Percentiles rank a stretch among this genome's conserved stretches.
Evolutionary conservation across 2,329 filamentous ascomycete species (phyloP).

Genomic region (Purpureocillium takamizusanense): DNA sequence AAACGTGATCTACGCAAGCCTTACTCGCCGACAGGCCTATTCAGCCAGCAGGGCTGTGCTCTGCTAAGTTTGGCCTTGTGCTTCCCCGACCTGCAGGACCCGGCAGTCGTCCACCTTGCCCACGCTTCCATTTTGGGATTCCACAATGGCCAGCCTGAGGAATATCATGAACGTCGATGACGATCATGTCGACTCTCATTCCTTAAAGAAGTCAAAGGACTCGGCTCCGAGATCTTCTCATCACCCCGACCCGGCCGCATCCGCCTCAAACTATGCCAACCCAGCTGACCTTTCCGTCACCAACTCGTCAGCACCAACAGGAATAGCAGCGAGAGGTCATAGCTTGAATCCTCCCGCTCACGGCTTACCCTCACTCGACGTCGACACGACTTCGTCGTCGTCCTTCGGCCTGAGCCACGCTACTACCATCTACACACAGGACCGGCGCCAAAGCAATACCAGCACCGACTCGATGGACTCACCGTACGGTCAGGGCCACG

Average conservation of each 20-base stretch:
- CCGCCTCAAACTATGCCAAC: constrained; percentile 29
- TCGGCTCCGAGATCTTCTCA: constrained; percentile 24
- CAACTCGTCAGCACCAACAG: constrained; percentile 19
- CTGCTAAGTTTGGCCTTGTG: constrained; percentile 33
- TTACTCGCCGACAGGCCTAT: constrained; percentile 12
- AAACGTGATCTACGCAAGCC: constrained; percentile 21
- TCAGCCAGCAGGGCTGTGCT: constrained; percentile 34
- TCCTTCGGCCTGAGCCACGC: constrained; percentile 16
- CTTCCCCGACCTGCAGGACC: constrained; percentile 13
- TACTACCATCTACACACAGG: constrained; percentile 8
- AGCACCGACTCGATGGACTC: constrained; percentile 42
- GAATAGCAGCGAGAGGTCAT: constrained; percentile 21
- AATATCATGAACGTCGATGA: constrained; percentile 50
- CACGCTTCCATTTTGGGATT: constrained; percentile 29
- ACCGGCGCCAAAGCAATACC: constrained; percentile 33
- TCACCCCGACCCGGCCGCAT: constrained; percentile 22
- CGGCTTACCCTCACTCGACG: constrained; percentile 15
- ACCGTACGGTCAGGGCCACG: constrained; percentile 15
- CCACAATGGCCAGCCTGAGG: constrained; percentile 44
- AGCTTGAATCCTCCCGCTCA: constrained; percentile 22
- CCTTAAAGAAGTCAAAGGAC: constrained; percentile 36
- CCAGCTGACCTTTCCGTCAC: constrained; percentile 20
- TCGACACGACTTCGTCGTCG: constrained; percentile 9
- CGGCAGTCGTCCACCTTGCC: constrained; percentile 20
- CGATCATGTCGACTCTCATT: constrained; percentile 31